phyloP scores from a whole-genome alignment of 2,329 filamentous ascomycete species.

The Cadophora malorum region DNA sequence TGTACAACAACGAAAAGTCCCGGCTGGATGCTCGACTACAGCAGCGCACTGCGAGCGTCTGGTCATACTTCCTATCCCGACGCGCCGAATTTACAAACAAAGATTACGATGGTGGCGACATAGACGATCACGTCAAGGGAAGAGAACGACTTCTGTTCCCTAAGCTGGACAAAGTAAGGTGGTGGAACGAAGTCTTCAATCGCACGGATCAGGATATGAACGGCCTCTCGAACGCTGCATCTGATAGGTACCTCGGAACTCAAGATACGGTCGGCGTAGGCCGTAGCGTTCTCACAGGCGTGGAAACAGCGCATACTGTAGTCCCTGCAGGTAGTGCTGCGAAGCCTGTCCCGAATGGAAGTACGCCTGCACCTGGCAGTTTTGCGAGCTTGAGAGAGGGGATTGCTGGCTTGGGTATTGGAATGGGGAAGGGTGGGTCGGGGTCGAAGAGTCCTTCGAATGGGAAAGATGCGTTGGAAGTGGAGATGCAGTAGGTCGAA shows the following conservation, averaged over 20 bases:
- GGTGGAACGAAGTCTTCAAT: constrained; percentile 92
- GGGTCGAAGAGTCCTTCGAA: constrained; percentile 41
- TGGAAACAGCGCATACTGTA: constrained; percentile 39
- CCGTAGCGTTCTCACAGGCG: constrained; percentile 37
- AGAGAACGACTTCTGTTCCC: constrained; percentile 87
- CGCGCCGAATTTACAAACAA: constrained; percentile 83
- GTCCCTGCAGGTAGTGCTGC: constrained; percentile 34
- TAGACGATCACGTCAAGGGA: constrained; percentile 81
- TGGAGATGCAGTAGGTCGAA: constrained; percentile 55
- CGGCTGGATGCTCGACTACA: constrained; percentile 72
- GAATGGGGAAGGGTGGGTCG: constrained; percentile 42
- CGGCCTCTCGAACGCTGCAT: constrained; percentile 60
- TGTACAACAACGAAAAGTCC: constrained; percentile 94
- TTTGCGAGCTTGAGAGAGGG: constrained; percentile 53
- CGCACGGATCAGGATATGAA: constrained; percentile 95
- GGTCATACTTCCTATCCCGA: constrained; percentile 91
- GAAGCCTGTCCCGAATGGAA: constrained; percentile 40
- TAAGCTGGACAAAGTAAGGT: constrained; percentile 76
- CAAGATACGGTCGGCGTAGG: constrained; percentile 25
- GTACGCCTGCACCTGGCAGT: constrained; percentile 40
- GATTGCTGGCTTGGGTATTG: constrained; percentile 52
- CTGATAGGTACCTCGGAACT: constrained; percentile 43
- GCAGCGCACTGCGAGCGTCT: constrained; percentile 83
- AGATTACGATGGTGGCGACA: constrained; percentile 70
- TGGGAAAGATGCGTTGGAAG: constrained; percentile 49